Percentiles rank a stretch among this genome's conserved stretches.
These are phyloP conservation scores for Scytalidium lignicola DNA, from an alignment of 2,329 filamentous ascomycete genomes.

Conservation along the genomic window DNA sequence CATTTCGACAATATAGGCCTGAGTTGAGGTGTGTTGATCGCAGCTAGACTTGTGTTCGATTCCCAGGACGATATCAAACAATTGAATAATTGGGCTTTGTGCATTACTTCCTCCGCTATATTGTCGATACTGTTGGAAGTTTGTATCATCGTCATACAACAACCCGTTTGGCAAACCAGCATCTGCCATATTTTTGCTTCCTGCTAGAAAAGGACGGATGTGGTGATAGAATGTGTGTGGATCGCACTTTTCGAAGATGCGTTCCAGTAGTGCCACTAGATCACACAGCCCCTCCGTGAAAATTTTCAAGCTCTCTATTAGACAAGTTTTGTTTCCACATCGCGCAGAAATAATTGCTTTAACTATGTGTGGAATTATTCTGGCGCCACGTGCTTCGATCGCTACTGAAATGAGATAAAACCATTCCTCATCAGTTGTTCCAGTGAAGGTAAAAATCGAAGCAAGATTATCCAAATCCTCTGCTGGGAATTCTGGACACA, in stretches of 20 bases:
- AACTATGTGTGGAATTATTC: conserved; percentile 70
- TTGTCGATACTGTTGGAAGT: conserved; percentile 61
- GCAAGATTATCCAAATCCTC: conserved; percentile 52
- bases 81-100: conserved; percentile 84
- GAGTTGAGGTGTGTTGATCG: too few relatives aligned
- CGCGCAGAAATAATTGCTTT: conserved; percentile 64
- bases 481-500: conserved; percentile 46
- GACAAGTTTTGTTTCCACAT: conserved; percentile 49
- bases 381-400: conserved; percentile 74
- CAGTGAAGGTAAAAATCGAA: conserved; percentile 78
- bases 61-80: conserved; percentile 79
- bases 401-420: conserved; percentile 84
- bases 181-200: conserved; percentile 83
- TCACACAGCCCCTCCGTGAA: conserved; percentile 64
- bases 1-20: conserved; percentile 20
- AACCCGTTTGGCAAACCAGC: conserved; percentile 77
- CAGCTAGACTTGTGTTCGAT: conserved; percentile 57
- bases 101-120: conserved; percentile 83
- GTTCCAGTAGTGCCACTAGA: conserved; percentile 60
- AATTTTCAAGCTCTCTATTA: conserved; percentile 57
- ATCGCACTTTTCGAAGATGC: conserved; percentile 85
- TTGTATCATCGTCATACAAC: conserved; percentile 70
- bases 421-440: conserved; percentile 84
- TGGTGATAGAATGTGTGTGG: conserved; percentile 81
- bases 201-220: conserved; percentile 80